phyloP scores from a whole-genome alignment of 1,284 basidiomycete species.

The Ustilago esculenta region DNA sequence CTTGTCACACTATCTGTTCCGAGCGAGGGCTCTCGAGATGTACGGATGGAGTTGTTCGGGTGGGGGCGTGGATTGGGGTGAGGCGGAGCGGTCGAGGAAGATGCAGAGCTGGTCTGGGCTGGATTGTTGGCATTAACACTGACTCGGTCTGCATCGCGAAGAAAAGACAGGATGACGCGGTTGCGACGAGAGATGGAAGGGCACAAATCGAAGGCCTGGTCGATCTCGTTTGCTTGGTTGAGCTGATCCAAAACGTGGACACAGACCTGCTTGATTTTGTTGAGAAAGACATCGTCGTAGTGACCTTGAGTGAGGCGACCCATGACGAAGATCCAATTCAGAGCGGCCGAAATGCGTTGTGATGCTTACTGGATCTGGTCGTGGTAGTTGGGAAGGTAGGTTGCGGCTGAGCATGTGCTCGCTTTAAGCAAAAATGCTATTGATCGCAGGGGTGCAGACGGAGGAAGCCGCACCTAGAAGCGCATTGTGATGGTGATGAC shows the following conservation, averaged over 20 bases:
- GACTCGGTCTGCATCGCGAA: constrained; percentile 34
- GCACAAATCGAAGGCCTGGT: constrained; percentile 39
- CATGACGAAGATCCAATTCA: constrained; percentile 8
- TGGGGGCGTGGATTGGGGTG: background rate
- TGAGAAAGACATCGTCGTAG: constrained; percentile 45
- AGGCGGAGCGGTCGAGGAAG: constrained; percentile 13
- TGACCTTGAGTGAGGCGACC: constrained; percentile 33
- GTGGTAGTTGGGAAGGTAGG: too few species aligned
- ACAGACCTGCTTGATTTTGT: constrained; percentile 45
- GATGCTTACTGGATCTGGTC: too few species aligned
- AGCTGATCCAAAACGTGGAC: constrained; percentile 45
- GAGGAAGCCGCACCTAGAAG: too few species aligned
- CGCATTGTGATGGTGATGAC: too few species aligned
- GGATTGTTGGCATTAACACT: background rate
- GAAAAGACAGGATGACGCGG: constrained; percentile 41
- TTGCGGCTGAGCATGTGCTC: too few species aligned
- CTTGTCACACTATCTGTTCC: constrained; percentile 39
- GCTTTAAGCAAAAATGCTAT: too few species aligned
- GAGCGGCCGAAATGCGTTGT: too few species aligned
- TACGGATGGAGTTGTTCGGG: constrained; percentile 9
- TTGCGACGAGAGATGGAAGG: constrained; percentile 43
- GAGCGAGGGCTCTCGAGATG: constrained; percentile 18
- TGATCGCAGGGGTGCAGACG: too few species aligned
- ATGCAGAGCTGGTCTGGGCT: background rate
- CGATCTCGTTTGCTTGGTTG: constrained; percentile 44